Evolutionary conservation across 352 stramenopile species (phyloP), one percentile per base, ranked within the genome.

Genomic region (Phytophthora chlamydospora): DNA sequence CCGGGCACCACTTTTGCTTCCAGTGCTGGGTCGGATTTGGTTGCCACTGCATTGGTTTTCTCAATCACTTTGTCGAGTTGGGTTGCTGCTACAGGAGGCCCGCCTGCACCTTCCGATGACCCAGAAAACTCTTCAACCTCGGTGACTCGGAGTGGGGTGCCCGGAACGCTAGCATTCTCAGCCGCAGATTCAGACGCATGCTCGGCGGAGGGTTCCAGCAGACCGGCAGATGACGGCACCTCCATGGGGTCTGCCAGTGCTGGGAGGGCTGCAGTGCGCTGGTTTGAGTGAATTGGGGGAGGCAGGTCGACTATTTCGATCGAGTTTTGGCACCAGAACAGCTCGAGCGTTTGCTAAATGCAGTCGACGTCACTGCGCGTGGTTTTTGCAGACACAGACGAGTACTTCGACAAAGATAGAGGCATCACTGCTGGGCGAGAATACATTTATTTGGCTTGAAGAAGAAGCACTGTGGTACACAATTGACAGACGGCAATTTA

Each of bases 361-460:
- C 54, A 39, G 34, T 24, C 24, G 13, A 6, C 13, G 39, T 44
- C n/a, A 44, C 39, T 19, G 24, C 24, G 2, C 27, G 27, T 31
- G 27, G 27, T 31, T 31, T 31, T 5, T 31, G 27, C 27, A 31
- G 27, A 44, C 17, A 9, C 39, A 31, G 9, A 16, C 6, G 40
- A 40, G 31, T 40, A 17, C 33, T 39, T 39, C 39, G 45, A 51
- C 31, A 62, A 67, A 67, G 51, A 67, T 67, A 67, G 58, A 24
- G 27, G 12, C 34, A 46, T 46, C 35, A 32, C 14, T 57, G 7
- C 31, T 43, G 42, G 50, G 17, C 35, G 16, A 39, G 38, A 54
- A 68, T 65, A 60, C 60, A 55, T 55, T 65, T 65, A 31, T 65
- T 59, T 36, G 29, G 59, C n/a, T 43, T 24, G 19, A 58, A 45